These are phyloP conservation scores for Corymbia calophylla DNA, from an alignment of 441 rosid genomes.

Conservation along the genomic window DNA sequence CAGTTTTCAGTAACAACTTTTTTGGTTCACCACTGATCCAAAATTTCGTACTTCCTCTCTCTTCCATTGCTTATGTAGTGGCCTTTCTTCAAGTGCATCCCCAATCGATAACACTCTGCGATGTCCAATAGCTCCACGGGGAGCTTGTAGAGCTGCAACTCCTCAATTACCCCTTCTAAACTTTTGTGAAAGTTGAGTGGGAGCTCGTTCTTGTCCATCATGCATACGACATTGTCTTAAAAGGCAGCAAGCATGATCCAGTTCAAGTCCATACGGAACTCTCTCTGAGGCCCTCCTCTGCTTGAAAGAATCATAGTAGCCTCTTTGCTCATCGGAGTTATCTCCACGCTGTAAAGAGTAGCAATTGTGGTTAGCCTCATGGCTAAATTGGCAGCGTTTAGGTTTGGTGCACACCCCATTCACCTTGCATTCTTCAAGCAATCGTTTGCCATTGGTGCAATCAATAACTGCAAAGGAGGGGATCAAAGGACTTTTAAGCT, in stretches of 20 bases:
- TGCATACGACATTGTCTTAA: slow-evolving; percentile 52
- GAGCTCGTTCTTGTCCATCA: slow-evolving; percentile 56
- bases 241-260: slow-evolving; percentile 46
- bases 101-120: too few species aligned
- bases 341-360: slow-evolving; percentile 40
- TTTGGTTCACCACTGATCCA: too few species aligned
- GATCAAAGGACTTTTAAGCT: not conserved
- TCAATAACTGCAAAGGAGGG: slow-evolving; percentile 22
- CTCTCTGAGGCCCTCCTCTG: slow-evolving; percentile 28
- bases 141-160: too few species aligned
- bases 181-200: slow-evolving; percentile 73
- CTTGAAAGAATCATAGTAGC: slow-evolving; percentile 80
- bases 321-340: slow-evolving; percentile 41
- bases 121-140: too few species aligned
- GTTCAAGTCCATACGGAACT: slow-evolving; percentile 44
- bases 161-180: too few species aligned
- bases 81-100: too few species aligned
- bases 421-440: slow-evolving; percentile 39
- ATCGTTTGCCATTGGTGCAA: slow-evolving; percentile 25
- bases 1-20: not conserved
- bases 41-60: too few species aligned
- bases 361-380: slow-evolving; percentile 37
- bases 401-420: slow-evolving; percentile 32
- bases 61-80: too few species aligned
- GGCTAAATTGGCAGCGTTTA: slow-evolving; percentile 45